Evolutionary conservation across 805 yeast species (phyloP), one percentile per base, ranked within the genome.

Genomic region (Geotrichum ghanense): DNA sequence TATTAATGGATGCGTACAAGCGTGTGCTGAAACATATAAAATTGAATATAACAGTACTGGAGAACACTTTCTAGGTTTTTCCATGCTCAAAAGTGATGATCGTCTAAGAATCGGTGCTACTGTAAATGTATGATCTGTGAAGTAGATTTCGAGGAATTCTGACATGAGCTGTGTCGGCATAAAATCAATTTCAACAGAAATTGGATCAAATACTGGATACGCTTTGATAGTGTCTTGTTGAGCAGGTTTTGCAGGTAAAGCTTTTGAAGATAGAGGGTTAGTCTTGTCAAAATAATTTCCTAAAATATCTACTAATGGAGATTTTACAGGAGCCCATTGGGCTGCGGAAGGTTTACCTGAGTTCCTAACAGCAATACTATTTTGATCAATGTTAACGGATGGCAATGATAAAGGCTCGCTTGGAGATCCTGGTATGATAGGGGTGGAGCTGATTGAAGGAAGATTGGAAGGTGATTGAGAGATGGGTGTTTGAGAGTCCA

Each of bases 1-100:
- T 39, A 59, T 44, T 17, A 49, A 45, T 9, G 63, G 61, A 42
- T 59, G 58, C 39, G 58, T 60, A 5, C 59, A 58, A 22, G 52
- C 56, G 39, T 60, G 64, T n/a, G 58, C 62, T 14, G 64, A 59
- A 7, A 60, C 59, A 27, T 53, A 44, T 16, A 60, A 50, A 45
- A 60, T 47, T 3, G 64, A 53, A 40, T 49, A 54, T 10, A 60
- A 48, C 42, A 60, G 43, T 7, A 60, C 53, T 16, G 51, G 47
- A 16, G 58, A 48, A 41, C 54, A 48, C 20, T 45, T 44, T 14
- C 64, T 42, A 6, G 60, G 57, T 16, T 48, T 50, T 7, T 42
- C 42, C n/a, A 42, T 22, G 37, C 37, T 31, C 9, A 60, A 52
- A 14, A 60, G 48, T 2, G 63, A 58, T 2, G 58, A 50, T 23